Percentiles rank a stretch among this genome's conserved stretches.
Evolutionary conservation across 202 grass and related monocot species (phyloP).

Genomic region (Schoenoplectus tabernaemontani): DNA sequence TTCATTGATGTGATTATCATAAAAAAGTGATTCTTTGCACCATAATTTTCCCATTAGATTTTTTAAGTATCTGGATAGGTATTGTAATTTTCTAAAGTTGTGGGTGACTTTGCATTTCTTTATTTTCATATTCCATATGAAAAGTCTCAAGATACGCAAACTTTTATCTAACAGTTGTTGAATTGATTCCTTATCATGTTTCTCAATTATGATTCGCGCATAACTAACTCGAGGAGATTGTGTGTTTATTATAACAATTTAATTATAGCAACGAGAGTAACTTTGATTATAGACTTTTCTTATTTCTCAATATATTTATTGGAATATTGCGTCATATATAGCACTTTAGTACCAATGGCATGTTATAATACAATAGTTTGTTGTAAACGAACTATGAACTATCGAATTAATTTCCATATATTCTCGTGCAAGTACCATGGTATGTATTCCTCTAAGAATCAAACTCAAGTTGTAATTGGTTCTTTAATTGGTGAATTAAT

Average conservation of each 20-base stretch:
- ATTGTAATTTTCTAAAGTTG: neutral
- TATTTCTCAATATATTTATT: neutral
- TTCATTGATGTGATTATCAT: neutral
- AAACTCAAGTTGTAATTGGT: neutral
- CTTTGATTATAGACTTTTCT: neutral
- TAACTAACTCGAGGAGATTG: slow-evolving; percentile 10
- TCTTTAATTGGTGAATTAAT: neutral
- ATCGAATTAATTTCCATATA: neutral
- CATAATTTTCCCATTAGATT: no score
- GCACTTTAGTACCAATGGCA: neutral
- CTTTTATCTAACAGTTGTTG: slow-evolving; percentile 21
- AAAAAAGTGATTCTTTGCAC: no score
- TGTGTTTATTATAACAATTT: neutral
- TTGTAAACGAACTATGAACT: neutral
- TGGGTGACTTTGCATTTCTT: neutral
- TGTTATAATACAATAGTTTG: neutral
- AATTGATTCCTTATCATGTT: slow-evolving; percentile 29
- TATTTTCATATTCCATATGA: slow-evolving; percentile 13
- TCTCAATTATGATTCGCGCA: slow-evolving; percentile 12
- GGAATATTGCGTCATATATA: neutral
- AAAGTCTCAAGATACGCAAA: slow-evolving; percentile 15
- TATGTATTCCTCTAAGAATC: neutral
- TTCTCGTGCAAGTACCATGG: neutral
- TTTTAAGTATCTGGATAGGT: neutral
- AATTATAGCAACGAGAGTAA: neutral